These are phyloP conservation scores for Solanum chmielewskii DNA, from an alignment of 257 asterid genomes.

Conservation along the genomic window DNA sequence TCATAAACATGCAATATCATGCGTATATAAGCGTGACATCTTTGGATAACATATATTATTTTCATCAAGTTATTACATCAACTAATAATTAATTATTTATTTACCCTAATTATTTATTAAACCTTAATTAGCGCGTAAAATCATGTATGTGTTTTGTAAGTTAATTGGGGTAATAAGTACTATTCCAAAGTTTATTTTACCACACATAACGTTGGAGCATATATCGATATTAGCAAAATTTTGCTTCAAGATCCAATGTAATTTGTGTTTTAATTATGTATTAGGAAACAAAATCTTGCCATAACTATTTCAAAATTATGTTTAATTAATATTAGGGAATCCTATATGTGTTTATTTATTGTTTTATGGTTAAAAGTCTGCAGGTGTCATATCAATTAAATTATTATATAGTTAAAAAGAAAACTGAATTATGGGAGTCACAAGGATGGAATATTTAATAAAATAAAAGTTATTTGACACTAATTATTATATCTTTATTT, in stretches of 20 bases:
- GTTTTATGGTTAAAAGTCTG: not conserved
- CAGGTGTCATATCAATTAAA: not conserved
- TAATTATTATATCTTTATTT: not conserved
- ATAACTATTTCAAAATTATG: not conserved
- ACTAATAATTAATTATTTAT: not conserved
- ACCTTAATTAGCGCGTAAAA: not conserved
- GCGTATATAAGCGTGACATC: not conserved
- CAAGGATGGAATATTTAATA: not conserved
- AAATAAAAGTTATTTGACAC: not conserved
- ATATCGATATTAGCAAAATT: conserved; percentile 10
- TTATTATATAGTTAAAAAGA: not conserved
- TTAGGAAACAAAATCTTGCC: conserved; percentile 1
- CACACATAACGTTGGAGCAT: conserved; percentile 3
- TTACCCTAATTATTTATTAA: not conserved
- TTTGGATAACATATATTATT: not conserved
- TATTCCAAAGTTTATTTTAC: not conserved
- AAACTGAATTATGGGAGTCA: not conserved
- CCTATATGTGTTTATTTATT: not conserved
- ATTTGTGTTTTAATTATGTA: conserved; percentile 1
- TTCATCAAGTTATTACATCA: not conserved
- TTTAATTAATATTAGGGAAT: not conserved
- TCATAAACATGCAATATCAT: not conserved
- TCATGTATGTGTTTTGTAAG: not conserved
- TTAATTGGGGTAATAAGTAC: not conserved
- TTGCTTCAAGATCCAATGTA: conserved; percentile 13